phyloP scores from a whole-genome alignment of 805 yeast genomes.

The Myxozyma nipponensis region DNA sequence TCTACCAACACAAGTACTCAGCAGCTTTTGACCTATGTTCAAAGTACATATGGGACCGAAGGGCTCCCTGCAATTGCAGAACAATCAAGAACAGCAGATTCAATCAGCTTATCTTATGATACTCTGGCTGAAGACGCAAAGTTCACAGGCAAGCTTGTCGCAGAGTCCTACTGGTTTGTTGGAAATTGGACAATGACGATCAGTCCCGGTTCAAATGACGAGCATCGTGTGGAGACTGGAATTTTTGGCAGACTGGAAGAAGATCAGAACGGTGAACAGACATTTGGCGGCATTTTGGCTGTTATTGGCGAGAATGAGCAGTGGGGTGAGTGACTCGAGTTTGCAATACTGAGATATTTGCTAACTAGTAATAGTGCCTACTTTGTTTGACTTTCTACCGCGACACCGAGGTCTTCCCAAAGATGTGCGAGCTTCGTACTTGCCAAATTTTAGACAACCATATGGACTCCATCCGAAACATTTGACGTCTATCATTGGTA shows the following conservation, averaged over 20 bases:
- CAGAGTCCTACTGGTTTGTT: slow-evolving; percentile 21
- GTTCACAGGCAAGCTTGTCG: slow-evolving; percentile 9
- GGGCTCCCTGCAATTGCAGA: neutral
- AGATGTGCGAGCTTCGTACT: slow-evolving; percentile 8
- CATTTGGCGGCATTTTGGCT: slow-evolving; percentile 27
- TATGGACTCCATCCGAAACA: slow-evolving; percentile 28
- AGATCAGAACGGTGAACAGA: slow-evolving; percentile 17
- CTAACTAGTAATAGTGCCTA: slow-evolving; percentile 14
- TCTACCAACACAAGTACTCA: slow-evolving; percentile 9
- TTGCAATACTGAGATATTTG: neutral
- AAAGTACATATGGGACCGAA: slow-evolving; percentile 3
- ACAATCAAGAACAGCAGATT: slow-evolving; percentile 7
- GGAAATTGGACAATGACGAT: slow-evolving; percentile 21
- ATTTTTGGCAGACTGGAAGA: slow-evolving; percentile 17
- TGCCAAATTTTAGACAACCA: slow-evolving; percentile 20
- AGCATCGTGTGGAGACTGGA: slow-evolving; percentile 20
- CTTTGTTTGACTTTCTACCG: slow-evolving; percentile 22
- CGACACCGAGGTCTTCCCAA: slow-evolving; percentile 12
- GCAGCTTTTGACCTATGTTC: slow-evolving; percentile 3
- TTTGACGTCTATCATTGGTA: slow-evolving; percentile 15
- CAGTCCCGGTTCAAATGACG: neutral
- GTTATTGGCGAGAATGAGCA: slow-evolving; percentile 26
- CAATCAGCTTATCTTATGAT: slow-evolving; percentile 12
- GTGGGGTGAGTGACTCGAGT: slow-evolving; percentile 12
- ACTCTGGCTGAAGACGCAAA: slow-evolving; percentile 3